Evolutionary conservation across 1,284 basidiomycete genomes (phyloP).

Genomic region (Tylopilus microsporus): DNA sequence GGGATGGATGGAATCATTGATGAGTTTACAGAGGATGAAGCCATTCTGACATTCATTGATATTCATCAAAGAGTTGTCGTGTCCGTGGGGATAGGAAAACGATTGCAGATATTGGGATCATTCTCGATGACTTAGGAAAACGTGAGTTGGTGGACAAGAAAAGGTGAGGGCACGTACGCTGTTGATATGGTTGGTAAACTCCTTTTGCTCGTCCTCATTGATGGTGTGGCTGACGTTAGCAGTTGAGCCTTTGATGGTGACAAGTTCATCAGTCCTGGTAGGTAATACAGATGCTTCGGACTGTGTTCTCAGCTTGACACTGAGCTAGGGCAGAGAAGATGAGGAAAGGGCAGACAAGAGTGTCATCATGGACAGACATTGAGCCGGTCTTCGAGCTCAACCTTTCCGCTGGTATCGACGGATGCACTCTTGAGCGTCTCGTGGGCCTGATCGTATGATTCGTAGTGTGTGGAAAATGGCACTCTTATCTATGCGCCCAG

Average conservation of each 20-base stretch:
- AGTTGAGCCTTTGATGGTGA: conserved; percentile 92
- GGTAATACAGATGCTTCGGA: conserved; percentile 53
- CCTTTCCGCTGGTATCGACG: conserved; percentile 90
- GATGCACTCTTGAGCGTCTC: conserved; percentile 93
- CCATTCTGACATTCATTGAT: too few relatives aligned
- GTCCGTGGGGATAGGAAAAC: too few relatives aligned
- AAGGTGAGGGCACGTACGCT: conserved; percentile 43
- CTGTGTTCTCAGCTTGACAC: conserved; percentile 72
- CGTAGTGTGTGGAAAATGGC: conserved; percentile 73
- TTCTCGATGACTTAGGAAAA: too few relatives aligned
- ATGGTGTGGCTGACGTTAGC: conserved; percentile 97
- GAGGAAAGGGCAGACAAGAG: conserved; percentile 15
- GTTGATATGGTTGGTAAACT: conserved; percentile 99
- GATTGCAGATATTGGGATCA: too few relatives aligned
- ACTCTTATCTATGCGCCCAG: conserved; percentile 81
- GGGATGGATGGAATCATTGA: too few relatives aligned
- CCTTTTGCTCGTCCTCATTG: conserved; percentile 93
- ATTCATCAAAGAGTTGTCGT: too few relatives aligned
- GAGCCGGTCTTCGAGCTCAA: conserved; percentile 98
- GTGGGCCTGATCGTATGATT: conserved; percentile 87
- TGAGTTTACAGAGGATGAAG: too few relatives aligned
- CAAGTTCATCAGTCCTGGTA: conserved; percentile 82
- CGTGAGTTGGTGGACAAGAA: not conserved
- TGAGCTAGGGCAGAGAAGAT: conserved; percentile 48
- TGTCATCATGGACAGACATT: conserved; percentile 52